These are phyloP conservation scores for Pontederia crassipes DNA, from an alignment of 176 grass and related monocot species.

Conservation along the genomic window DNA sequence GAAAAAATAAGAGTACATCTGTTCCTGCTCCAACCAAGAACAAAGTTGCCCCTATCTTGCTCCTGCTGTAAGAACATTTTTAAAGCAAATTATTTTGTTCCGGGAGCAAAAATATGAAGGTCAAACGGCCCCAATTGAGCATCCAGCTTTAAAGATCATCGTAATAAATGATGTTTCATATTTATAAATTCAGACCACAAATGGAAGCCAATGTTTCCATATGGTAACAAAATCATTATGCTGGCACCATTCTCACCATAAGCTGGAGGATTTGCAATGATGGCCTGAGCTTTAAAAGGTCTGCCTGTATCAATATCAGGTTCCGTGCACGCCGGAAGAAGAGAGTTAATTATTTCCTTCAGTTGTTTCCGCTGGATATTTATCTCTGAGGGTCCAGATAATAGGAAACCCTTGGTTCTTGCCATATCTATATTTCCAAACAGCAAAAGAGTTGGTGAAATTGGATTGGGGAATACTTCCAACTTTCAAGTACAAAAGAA, in stretches of 20 bases:
- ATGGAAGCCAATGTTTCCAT: background rate
- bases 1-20: too few relatives aligned
- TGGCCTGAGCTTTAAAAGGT: conserved; percentile 87
- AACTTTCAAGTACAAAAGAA: background rate
- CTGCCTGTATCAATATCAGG: conserved; percentile 81
- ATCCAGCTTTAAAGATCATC: too few relatives aligned
- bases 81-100: too few relatives aligned
- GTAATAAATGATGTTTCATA: too few relatives aligned
- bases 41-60: too few relatives aligned
- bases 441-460: background rate
- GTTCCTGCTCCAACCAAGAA: too few relatives aligned
- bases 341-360: conserved; percentile 93
- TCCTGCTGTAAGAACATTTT: too few relatives aligned
- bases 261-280: conserved; percentile 97
- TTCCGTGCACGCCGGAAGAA: conserved; percentile 91
- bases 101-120: too few relatives aligned
- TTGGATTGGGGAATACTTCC: too few relatives aligned
- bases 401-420: conserved; percentile 89
- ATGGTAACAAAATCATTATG: background rate
- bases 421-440: conserved; percentile 68
- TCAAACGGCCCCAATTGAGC: too few relatives aligned
- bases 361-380: conserved; percentile 81
- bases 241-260: conserved; percentile 40
- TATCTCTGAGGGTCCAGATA: conserved; percentile 74
- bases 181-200: background rate